Evolutionary conservation across 75 land plant species (phyloP), one percentile per base, ranked within the genome.

Genomic region (Isoetes taiwanensis): DNA sequence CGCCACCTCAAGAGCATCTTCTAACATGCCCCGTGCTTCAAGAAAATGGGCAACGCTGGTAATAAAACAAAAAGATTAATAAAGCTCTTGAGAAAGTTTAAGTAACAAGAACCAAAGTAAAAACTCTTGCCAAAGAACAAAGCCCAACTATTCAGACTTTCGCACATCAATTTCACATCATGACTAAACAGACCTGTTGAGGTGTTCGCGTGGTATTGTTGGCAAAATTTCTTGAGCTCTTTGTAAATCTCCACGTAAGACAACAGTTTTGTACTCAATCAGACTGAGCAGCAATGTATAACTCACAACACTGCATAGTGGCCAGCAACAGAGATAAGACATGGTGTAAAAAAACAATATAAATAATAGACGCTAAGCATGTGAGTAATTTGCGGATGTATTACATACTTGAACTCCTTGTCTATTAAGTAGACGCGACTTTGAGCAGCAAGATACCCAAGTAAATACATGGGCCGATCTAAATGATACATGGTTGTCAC

Each of bases 401-500:
- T 12, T 12, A 71, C 98, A 72, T 58, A 93, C 98, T 93, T 93
- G 68, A 93, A 93, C 61, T 93, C 98, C 67, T 93, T 93, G 78
- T 93, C 98, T 35, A 93, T 93, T 5, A 93, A 83, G 68, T 81
- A 93, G 27, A 93, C 98, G 28, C 81, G 66, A 61, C 98, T 93
- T 61, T 93, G 98, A 68, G 61, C 79, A 3, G 98, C 98, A 63
- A 93, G 76, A 63, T 93, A 93, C 1, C 98, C 98, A 35, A 93
- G 62, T 62, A 93, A 68, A 60, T 93, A 93, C 98, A 93, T 93
- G 10, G 98, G 98, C 9, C 94, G 88, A 41, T 93, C 98, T 76
- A 93, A 76, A 52, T 93, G 98, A 66, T 78, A 93, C 98, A 93
- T 93, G 30, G 95, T 93, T 10, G 98, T 88, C 19, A 93, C 95